Base-by-base conservation (phyloP, 495 filamentous ascomycete genomes). In the Xylaria acuta region DNA sequence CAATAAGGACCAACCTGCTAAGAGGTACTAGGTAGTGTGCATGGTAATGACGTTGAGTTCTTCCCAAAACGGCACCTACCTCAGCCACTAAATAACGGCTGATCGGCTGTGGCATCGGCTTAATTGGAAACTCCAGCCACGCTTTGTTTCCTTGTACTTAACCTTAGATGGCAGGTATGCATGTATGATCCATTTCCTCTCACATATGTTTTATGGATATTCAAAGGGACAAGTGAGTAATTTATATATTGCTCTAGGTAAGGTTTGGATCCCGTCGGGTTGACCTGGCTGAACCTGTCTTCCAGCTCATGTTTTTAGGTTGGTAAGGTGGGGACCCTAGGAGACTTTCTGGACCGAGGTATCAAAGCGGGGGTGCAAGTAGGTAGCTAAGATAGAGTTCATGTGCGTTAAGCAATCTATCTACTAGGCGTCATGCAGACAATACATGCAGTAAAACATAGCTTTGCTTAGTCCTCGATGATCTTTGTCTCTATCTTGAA, bases 401-500 rank as follows among this genome's bases (percentile, higher is more conserved):
- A 53, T 27, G 3, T 53, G n/a, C n/a, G 49, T 53, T 53, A 53
- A 18, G 16, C 0, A 5, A 45, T 16, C 2, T 45, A 45, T 16
- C 2, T 45, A 45, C 41, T 18, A 45, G 38, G 38, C 38, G 38
- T 40, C 38, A 40, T 40, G 38, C 51, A 56, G 51, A 56, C 25
- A 30, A 56, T 25, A 62, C 14, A 49, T 20, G 9, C 34, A 32
- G 8, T 58, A 47, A 54, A 70, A 41, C 43, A 67, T 58, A 54
- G 56, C 32, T 20, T n/a, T 40, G 34, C 16, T 72, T 62, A 76
- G n/a, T 62, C 51, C 20, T 80, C 77, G 59, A 85, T 72, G 3
- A 80, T 76, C 73, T 82, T 84, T 56, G 82, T 84, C 78, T 93
- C 89, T 67, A 93, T 82, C 62, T 82, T 87, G 70, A 93, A 88